Base-by-base conservation (phyloP, 129 eudicot species). In the Gnaphalium uliginosum region DNA sequence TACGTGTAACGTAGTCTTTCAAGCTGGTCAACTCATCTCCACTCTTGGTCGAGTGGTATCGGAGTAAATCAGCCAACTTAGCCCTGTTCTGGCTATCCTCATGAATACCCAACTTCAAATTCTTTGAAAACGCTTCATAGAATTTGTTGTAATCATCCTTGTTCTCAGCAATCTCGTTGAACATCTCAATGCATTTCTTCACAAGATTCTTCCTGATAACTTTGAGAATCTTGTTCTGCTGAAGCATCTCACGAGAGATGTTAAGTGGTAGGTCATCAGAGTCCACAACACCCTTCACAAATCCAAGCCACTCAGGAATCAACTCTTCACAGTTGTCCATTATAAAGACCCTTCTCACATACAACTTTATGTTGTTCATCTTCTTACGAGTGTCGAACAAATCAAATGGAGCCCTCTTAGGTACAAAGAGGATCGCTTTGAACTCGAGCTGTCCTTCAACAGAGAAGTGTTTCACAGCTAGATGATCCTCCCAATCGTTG, bases 321-420 rank as follows among this genome's bases (percentile, higher is more conserved):
- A 89, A 86, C 68, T 91, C 97, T 62, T 91, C 97, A 17, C 97
- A 91, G 79, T 89, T 92, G 69, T 92, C 97, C 97, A 89, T 92
- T 46, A 89, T 87, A 82, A 92, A 92, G 22, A 92, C 96, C 81
- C 97, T 89, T 56, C 96, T 81, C 0, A 92, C 97, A 72, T 92
- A 92, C 33, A 92, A 79, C 89, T 92, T 92, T 69, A 92, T 89
- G 86, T 89, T 92, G 84, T 92, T 92, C 87, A 84, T 81, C 84
- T 87, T 89, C 86, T 92, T 92, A 8, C 93, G 85, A 10, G 91
- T 87, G 73, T 92, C 96, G 3, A 92, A 92, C 15, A 89, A 80
- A 72, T 92, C 96, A 32, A 89, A 92, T 4, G 96, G 97, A 33
- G 97, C 97, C 66, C 97, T 81, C 77, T 79, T 91, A 0, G 97